Evolutionary conservation across 148 eudicot genomes (phyloP).

Genomic region (Vaccinium myrtillus): DNA sequence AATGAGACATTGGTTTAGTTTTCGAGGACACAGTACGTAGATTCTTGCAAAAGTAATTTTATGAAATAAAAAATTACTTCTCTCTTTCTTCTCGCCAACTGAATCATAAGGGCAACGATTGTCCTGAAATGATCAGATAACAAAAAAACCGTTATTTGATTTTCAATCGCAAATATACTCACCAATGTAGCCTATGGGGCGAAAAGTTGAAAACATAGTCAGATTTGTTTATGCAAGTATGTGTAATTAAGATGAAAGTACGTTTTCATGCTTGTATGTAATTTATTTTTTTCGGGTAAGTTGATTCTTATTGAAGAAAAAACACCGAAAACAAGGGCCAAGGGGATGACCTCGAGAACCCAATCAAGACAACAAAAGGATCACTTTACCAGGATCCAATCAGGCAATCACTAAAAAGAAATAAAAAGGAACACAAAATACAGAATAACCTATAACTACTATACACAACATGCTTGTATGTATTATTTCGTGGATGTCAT

Average conservation of each 20-base stretch:
- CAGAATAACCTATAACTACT: too few species aligned
- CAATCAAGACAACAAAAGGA: too few species aligned
- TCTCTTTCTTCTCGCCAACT: background rate
- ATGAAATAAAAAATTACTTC: background rate
- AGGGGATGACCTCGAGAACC: too few species aligned
- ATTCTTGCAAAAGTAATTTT: background rate
- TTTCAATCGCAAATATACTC: background rate
- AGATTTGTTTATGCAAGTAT: background rate
- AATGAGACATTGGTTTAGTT: background rate
- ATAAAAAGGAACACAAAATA: too few species aligned
- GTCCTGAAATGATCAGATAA: background rate
- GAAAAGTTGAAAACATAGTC: background rate
- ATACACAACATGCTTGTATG: too few species aligned
- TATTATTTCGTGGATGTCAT: background rate
- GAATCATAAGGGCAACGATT: background rate
- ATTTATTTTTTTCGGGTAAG: too few species aligned
- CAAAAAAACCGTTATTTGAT: background rate
- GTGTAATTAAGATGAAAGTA: background rate
- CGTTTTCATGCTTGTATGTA: background rate
- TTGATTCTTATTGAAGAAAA: too few species aligned
- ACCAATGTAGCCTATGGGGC: too few species aligned
- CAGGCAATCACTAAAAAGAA: too few species aligned
- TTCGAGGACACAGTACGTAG: background rate
- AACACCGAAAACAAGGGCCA: too few species aligned
- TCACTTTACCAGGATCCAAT: too few species aligned